Conservation (phyloP, 192 early-diverging fungal species). For the Backusella psychrophila region DNA sequence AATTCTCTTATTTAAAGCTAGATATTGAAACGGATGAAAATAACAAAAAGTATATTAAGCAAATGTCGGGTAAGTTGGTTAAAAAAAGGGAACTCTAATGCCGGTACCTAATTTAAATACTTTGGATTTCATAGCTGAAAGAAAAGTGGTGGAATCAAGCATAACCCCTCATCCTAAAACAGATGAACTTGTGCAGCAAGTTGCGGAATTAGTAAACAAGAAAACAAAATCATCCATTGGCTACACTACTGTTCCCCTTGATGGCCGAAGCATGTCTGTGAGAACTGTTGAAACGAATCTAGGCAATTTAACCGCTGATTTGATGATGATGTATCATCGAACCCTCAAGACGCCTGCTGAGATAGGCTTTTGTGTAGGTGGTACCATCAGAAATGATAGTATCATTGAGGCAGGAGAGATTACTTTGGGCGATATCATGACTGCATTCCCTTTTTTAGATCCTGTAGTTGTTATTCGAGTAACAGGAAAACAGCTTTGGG, state of each 20-base stretch:
- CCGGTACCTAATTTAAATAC: background rate
- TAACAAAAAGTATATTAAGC: slow-evolving; percentile 28
- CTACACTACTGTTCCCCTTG: slow-evolving; percentile 47
- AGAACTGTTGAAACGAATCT: slow-evolving; percentile 59
- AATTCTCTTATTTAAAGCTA: slow-evolving; percentile 51
- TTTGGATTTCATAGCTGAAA: slow-evolving; percentile 29
- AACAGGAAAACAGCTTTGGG: slow-evolving; percentile 59
- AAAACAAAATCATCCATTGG: slow-evolving; percentile 56
- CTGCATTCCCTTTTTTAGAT: slow-evolving; percentile 69
- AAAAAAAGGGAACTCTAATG: background rate
- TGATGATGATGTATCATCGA: slow-evolving; percentile 58
- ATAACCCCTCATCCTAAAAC: slow-evolving; percentile 40
- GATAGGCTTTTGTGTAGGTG: slow-evolving; percentile 53
- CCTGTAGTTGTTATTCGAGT: slow-evolving; percentile 61
- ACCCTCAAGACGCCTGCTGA: slow-evolving; percentile 31
- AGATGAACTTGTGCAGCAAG: slow-evolving; percentile 43
- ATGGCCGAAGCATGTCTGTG: slow-evolving; percentile 57
- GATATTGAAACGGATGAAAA: slow-evolving; percentile 31
- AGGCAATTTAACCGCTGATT: slow-evolving; percentile 60
- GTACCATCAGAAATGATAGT: slow-evolving; percentile 61
- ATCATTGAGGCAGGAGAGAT: slow-evolving; percentile 52
- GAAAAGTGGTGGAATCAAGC: slow-evolving; percentile 40
- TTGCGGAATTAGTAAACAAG: slow-evolving; percentile 43
- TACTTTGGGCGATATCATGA: slow-evolving; percentile 61
- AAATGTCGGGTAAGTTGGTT: slow-evolving; percentile 26